Percentiles rank a stretch among this genome's conserved stretches.
These are phyloP conservation scores for Sugiyamaella boreocaroliniensis DNA, from an alignment of 805 yeast species.

Conservation along the genomic window DNA sequence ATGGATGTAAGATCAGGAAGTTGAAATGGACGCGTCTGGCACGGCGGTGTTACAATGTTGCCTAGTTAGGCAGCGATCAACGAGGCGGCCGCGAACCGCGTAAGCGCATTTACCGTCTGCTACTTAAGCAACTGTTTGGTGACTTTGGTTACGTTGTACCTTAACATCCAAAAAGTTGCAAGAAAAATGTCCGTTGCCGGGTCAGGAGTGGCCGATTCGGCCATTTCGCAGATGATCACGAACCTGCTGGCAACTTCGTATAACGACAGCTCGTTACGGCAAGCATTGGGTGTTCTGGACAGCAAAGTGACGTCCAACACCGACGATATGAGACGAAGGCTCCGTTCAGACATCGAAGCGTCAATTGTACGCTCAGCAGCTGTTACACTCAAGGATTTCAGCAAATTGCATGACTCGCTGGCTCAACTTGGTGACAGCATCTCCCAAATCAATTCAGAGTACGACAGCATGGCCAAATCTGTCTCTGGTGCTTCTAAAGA, in stretches of 20 bases:
- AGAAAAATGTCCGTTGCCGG: not conserved
- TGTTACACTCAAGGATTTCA: constrained; percentile 29
- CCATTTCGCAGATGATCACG: constrained; percentile 21
- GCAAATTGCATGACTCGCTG: constrained; percentile 26
- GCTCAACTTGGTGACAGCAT: constrained; percentile 21
- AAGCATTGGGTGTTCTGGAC: constrained; percentile 29
- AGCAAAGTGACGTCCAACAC: constrained; percentile 26
- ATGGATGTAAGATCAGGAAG: not conserved
- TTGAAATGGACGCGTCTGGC: not conserved
- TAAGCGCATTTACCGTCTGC: no score
- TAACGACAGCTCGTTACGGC: constrained; percentile 26
- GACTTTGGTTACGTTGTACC: no score
- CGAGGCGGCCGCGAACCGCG: no score
- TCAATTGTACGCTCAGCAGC: constrained; percentile 30
- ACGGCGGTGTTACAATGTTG: no score
- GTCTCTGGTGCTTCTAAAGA: constrained; percentile 19
- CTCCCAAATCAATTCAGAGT: constrained; percentile 13
- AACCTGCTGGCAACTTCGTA: constrained; percentile 30
- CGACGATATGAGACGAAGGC: constrained; percentile 27
- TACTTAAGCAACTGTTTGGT: no score
- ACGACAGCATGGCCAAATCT: constrained; percentile 20
- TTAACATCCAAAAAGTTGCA: no score
- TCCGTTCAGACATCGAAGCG: constrained; percentile 30
- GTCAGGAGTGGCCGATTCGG: not conserved
- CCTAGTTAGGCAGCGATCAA: no score